phyloP scores from a whole-genome alignment of 345 rosid species.

The Citrus australasica region DNA sequence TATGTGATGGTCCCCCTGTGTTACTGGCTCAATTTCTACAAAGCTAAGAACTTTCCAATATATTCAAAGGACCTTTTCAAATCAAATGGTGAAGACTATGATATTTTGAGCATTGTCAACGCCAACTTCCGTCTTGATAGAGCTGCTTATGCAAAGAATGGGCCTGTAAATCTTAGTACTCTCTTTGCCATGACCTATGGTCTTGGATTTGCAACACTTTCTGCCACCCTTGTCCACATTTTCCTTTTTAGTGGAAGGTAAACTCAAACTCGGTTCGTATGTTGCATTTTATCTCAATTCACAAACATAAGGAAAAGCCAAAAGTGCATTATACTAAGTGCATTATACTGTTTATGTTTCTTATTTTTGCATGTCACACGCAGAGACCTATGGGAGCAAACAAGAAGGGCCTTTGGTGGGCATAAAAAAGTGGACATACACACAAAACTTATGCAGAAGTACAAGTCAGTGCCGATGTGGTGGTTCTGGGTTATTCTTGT shows the following conservation, averaged over 20 bases:
- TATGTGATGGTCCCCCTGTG: constrained; percentile 56
- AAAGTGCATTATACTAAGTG: background rate
- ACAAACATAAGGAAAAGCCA: background rate
- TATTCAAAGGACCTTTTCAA: constrained; percentile 50
- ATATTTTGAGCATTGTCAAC: constrained; percentile 51
- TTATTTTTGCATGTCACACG: background rate
- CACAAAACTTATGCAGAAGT: constrained; percentile 74
- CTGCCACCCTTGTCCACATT: constrained; percentile 66
- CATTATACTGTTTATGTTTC: background rate
- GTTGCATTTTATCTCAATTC: background rate
- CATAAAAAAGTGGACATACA: constrained; percentile 62
- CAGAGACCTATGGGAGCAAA: constrained; percentile 69
- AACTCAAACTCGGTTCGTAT: background rate
- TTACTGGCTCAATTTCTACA: constrained; percentile 61
- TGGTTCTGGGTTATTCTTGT: constrained; percentile 66
- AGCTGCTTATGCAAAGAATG: constrained; percentile 39
- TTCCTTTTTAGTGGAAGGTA: constrained; percentile 68
- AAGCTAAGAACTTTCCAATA: constrained; percentile 69
- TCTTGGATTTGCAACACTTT: constrained; percentile 70
- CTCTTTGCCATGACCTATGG: constrained; percentile 81
- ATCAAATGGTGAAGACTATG: constrained; percentile 48
- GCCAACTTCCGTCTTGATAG: constrained; percentile 56
- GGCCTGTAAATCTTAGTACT: constrained; percentile 58
- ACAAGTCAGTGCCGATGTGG: constrained; percentile 64
- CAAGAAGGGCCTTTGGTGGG: constrained; percentile 47